Conservation (phyloP, 805 yeast species). For the Komagataella phaffii region DNA sequence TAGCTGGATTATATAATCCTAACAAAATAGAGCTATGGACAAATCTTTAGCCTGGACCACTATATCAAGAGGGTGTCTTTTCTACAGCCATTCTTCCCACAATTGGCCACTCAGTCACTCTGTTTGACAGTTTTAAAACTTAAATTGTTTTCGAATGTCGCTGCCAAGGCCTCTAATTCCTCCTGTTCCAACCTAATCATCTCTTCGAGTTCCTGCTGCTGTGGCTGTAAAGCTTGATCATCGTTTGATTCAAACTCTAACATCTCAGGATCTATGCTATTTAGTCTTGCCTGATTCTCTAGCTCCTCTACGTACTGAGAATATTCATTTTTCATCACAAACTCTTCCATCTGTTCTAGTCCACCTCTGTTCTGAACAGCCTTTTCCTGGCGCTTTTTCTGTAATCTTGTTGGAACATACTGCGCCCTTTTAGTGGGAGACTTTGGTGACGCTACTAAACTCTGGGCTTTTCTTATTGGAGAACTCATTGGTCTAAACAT, state of each 20-base stretch:
- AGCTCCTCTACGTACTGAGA: conserved; percentile 4
- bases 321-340: conserved; percentile 13
- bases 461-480: background rate
- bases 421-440: background rate
- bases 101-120: background rate
- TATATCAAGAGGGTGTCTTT: background rate
- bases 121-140: conserved; percentile 1
- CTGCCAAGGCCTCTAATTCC: conserved; percentile 17
- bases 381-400: background rate
- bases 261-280: conserved; percentile 9
- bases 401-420: background rate
- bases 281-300: conserved; percentile 9
- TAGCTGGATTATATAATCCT: background rate
- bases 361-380: conserved; percentile 2
- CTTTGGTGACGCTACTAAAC: background rate
- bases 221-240: conserved; percentile 15
- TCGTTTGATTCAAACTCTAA: conserved; percentile 8
- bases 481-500: background rate
- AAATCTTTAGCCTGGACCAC: background rate
- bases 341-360: conserved; percentile 10
- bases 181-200: conserved; percentile 11
- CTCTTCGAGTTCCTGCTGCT: conserved; percentile 15
- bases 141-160: conserved; percentile 7
- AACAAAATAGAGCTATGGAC: no score
- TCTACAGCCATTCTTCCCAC: background rate